Base-by-base conservation (phyloP, 768 basidiomycete genomes). In the Kwoniella mangroviensis region DNA sequence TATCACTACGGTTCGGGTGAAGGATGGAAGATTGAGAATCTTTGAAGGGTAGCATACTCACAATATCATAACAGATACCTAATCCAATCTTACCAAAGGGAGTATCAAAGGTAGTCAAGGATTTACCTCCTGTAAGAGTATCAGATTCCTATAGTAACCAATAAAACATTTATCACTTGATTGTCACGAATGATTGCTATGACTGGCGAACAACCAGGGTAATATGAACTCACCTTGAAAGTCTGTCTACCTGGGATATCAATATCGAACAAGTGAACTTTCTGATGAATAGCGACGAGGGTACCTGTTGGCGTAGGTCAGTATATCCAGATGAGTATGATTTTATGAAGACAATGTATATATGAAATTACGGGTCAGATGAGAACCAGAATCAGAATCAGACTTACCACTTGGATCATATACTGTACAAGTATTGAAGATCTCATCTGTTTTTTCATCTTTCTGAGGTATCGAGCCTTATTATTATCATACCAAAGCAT, bases 31-130 rank as follows among this genome's bases (percentile, higher is more conserved):
- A 0, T 7, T 34, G 34, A 34, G 34, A 5, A 7, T 34, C 9
- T 34, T 34, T 7, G 34, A 34, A 7, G 0, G 9, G 34, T 34
- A 34, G 6, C 34, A 34, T 10, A 71, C 79, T 65, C 49, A 81
- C 79, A 62, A 98, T 87, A 79, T 98, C 96, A 79, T 98, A 98
- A 82, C 96, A 99, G 69, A 99, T 94, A 0, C 94, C 96, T 24
- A 98, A 86, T 10, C 96, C 97, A 72, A 99, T 90, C 63, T 93
- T 90, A n/a, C 94, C 97, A 81, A 97, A 98, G n/a, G 91, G 92
- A 3, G 97, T 95, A 73, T 96, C 93, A 79, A 99, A 93, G 61
- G 87, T 90, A 73, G 90, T 94, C 66, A 89, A 81, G 2, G 85
- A 86, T 7, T 83, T 87, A 5, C 97, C 97, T 12, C 89, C 91